Percentiles rank a stretch among this genome's conserved stretches.
phyloP scores from a whole-genome alignment of 192 early-diverging fungal genomes.

The Rhizoclosmatium globosum region DNA sequence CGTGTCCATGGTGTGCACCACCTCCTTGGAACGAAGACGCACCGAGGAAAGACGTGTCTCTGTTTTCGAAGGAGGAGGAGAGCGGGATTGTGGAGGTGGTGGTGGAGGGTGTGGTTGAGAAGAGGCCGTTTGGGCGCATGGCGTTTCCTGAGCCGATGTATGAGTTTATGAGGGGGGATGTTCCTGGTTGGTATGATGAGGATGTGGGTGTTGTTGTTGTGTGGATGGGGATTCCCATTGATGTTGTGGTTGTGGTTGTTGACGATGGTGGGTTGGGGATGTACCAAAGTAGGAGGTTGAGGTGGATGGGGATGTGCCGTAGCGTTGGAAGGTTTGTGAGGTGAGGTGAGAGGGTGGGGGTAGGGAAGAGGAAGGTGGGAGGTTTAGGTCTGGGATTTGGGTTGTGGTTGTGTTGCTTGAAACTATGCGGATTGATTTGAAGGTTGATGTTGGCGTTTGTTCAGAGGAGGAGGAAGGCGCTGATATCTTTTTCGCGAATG shows the following conservation, averaged over 20 bases:
- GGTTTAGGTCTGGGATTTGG: slow-evolving; percentile 8
- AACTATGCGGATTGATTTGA: slow-evolving; percentile 3
- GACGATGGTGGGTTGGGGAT: neutral
- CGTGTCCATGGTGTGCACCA: neutral
- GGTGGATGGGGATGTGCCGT: neutral
- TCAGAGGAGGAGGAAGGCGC: neutral
- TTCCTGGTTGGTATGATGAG: slow-evolving; percentile 6
- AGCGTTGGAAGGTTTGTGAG: neutral
- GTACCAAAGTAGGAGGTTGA: neutral
- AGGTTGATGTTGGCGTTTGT: slow-evolving; percentile 16
- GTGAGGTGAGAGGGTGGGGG: neutral
- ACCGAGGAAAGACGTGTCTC: neutral
- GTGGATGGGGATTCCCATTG: neutral
- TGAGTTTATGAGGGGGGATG: slow-evolving; percentile 31
- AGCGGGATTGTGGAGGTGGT: neutral
- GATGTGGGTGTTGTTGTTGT: neutral
- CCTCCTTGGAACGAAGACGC: slow-evolving; percentile 19
- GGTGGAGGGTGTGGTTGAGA: slow-evolving; percentile 17
- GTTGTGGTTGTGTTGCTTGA: neutral
- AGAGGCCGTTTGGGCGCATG: slow-evolving; percentile 36
- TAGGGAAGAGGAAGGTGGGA: neutral
- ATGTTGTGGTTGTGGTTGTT: neutral
- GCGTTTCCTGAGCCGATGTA: slow-evolving; percentile 30
- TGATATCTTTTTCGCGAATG: neutral
- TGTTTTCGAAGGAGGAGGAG: neutral